Conservation (phyloP, 345 rosid species). For the Cochlearia excelsa region DNA sequence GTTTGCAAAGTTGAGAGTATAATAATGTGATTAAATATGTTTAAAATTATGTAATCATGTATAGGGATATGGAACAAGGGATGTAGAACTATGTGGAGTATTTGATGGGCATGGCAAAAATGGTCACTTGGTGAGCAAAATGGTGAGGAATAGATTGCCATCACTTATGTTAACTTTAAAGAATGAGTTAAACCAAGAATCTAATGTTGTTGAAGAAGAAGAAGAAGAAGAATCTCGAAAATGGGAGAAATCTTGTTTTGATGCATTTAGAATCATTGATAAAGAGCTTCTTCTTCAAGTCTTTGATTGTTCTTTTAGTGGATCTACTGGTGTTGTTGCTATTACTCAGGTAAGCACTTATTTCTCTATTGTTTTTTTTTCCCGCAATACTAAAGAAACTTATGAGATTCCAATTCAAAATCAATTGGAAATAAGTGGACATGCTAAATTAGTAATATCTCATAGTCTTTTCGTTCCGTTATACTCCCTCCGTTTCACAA, state of each 20-base stretch:
- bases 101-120: conserved; percentile 89
- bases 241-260: conserved; percentile 39
- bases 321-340: conserved; percentile 78
- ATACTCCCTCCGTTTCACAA: no score
- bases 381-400: not conserved
- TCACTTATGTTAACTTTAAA: conserved; percentile 50
- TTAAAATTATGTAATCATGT: not conserved
- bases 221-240: conserved; percentile 16
- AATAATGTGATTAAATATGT: not conserved
- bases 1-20: not conserved
- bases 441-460: no score
- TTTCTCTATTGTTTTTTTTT: not conserved
- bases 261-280: conserved; percentile 67
- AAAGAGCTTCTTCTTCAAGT: conserved; percentile 68
- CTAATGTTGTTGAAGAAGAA: conserved; percentile 25
- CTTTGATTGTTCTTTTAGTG: conserved; percentile 66
- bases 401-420: no score
- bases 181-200: conserved; percentile 34
- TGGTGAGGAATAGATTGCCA: conserved; percentile 63
- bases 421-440: no score
- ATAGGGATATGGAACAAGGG: conserved; percentile 57
- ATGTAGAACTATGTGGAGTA: conserved; percentile 63
- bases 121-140: conserved; percentile 73
- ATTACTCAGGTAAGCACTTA: conserved; percentile 47
- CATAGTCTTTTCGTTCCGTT: no score